A percentile compares a stretch with the other conserved stretches of the same genome.
These are phyloP conservation scores for Micromonas pusilla DNA, from an alignment of 139 green algal species.

Conservation along the genomic window DNA sequence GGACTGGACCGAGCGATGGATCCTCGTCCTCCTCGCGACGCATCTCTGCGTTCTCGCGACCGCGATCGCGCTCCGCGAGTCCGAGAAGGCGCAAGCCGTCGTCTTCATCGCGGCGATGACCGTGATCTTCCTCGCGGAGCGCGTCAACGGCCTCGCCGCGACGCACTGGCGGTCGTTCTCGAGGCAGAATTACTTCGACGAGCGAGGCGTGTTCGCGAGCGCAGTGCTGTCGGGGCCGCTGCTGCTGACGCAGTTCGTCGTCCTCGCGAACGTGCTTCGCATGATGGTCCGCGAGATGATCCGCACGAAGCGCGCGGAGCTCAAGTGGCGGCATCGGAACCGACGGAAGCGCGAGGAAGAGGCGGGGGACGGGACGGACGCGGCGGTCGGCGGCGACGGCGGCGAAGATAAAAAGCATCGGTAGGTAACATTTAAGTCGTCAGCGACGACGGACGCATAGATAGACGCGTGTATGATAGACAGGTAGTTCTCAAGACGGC, in stretches of 20 bases:
- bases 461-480: no score
- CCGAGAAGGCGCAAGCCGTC: neutral
- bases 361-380: no score
- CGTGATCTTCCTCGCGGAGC: neutral
- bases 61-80: neutral
- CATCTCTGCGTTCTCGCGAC: neutral
- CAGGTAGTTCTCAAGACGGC: no score
- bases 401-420: no score
- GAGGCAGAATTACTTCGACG: conserved; percentile 21
- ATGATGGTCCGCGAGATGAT: conserved; percentile 3
- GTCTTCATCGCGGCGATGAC: neutral
- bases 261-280: conserved; percentile 7
- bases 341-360: no score
- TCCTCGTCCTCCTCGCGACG: neutral
- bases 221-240: neutral
- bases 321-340: no score
- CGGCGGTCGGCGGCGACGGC: no score
- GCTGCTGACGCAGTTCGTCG: neutral
- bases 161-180: neutral
- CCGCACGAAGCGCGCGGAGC: neutral
- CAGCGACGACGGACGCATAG: no score
- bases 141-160: neutral
- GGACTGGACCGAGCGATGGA: conserved; percentile 13
- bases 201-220: neutral
- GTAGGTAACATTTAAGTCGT: no score